Evolutionary conservation across 352 stramenopile genomes (phyloP).

Genomic region (Elongisporangium anandrum): DNA sequence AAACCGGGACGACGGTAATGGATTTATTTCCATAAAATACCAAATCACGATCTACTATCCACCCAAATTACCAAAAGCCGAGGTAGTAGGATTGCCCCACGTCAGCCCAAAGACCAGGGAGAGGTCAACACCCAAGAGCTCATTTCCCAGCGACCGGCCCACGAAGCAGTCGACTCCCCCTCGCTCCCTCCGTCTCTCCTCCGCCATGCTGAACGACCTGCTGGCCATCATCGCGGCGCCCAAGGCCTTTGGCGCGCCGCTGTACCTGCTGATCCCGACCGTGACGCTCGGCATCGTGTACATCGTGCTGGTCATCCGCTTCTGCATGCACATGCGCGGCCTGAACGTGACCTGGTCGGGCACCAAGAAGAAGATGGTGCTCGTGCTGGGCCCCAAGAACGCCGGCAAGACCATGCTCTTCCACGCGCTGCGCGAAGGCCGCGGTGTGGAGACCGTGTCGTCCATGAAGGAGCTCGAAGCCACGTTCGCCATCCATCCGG

Average conservation of each 20-base stretch:
- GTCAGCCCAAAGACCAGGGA: not conserved
- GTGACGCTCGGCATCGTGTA: conserved; percentile 38
- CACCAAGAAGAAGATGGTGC: conserved; percentile 69
- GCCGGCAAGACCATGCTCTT: conserved; percentile 84
- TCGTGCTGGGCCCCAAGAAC: conserved; percentile 60
- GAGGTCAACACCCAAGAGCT: not conserved
- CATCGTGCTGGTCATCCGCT: conserved; percentile 50
- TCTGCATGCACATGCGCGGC: conserved; percentile 62
- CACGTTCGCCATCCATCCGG: conserved; percentile 58
- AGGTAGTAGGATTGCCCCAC: not conserved
- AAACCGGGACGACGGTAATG: not conserved
- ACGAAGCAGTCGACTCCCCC: not conserved
- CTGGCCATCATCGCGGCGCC: conserved; percentile 7
- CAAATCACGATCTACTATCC: not conserved
- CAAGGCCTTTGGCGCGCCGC: conserved; percentile 54
- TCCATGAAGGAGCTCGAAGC: conserved; percentile 83
- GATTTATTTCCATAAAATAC: not conserved
- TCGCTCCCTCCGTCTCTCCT: not conserved
- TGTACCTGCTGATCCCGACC: conserved; percentile 53
- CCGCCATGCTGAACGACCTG: not conserved
- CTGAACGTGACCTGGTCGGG: conserved; percentile 58
- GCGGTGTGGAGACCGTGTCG: conserved; percentile 69
- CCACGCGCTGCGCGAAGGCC: conserved; percentile 66
- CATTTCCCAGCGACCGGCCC: not conserved
- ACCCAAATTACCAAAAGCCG: not conserved